Conservation (phyloP, 2,329 filamentous ascomycete species). For the Penicillium sp. region DNA sequence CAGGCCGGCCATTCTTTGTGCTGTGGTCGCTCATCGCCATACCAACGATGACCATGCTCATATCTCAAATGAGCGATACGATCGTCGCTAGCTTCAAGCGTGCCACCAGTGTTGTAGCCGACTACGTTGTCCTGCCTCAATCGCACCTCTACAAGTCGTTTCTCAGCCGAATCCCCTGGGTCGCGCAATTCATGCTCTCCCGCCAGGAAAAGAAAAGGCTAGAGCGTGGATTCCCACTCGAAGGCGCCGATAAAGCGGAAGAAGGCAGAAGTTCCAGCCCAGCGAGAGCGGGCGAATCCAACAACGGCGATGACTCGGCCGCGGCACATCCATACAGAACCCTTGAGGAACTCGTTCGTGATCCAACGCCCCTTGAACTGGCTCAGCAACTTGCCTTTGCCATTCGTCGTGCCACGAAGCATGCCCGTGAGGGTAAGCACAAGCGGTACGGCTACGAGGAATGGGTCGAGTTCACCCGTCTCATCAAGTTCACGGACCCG, state of each 20-base stretch:
- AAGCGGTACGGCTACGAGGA: conserved; percentile 78
- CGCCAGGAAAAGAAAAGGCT: conserved; percentile 49
- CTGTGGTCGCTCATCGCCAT: conserved; percentile 86
- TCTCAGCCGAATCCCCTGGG: conserved; percentile 48
- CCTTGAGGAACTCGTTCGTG: conserved; percentile 50
- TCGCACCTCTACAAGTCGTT: conserved; percentile 57
- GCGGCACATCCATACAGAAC: conserved; percentile 23
- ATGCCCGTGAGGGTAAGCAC: conserved; percentile 60
- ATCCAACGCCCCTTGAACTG: conserved; percentile 58
- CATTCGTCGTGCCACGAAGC: conserved; percentile 66
- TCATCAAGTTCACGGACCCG: conserved; percentile 63
- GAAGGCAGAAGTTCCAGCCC: conserved; percentile 8
- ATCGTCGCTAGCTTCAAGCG: conserved; percentile 68
- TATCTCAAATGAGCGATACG: conserved; percentile 81
- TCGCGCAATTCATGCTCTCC: conserved; percentile 42
- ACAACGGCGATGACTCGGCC: neutral
- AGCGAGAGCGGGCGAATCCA: neutral
- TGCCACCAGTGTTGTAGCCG: conserved; percentile 62
- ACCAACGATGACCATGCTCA: conserved; percentile 84
- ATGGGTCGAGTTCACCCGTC: conserved; percentile 80
- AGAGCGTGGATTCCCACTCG: conserved; percentile 50
- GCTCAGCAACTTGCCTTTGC: conserved; percentile 66
- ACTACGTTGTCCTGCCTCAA: conserved; percentile 67
- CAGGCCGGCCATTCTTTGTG: conserved; percentile 85
- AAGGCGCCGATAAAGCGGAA: conserved; percentile 31